Percentiles rank a stretch among this genome's conserved stretches.
Evolutionary conservation across 345 rosid species (phyloP).

Genomic region (Eucalyptus leucophloia): DNA sequence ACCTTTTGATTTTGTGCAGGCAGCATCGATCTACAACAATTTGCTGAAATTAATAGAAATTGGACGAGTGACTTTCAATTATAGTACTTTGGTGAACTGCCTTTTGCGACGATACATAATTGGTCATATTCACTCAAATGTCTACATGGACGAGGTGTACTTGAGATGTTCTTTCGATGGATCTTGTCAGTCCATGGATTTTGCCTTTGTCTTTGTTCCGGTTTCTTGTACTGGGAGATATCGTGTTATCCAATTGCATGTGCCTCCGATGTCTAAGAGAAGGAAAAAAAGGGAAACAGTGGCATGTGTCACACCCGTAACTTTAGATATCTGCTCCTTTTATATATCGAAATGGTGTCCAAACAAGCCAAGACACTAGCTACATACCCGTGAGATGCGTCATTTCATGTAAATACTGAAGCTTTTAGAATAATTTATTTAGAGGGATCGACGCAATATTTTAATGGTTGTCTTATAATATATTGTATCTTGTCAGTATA

Average conservation of each 20-base stretch:
- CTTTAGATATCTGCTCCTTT: background rate
- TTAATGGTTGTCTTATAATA: background rate
- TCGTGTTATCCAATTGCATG: background rate
- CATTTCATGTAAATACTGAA: background rate
- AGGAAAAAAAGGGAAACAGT: background rate
- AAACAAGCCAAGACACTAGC: background rate
- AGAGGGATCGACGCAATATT: background rate
- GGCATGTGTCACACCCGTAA: background rate
- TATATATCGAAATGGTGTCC: background rate
- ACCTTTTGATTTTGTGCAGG: background rate
- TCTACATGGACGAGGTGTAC: background rate
- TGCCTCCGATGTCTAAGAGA: background rate
- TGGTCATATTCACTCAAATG: background rate
- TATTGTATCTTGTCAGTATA: background rate
- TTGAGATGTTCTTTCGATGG: background rate
- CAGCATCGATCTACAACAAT: background rate
- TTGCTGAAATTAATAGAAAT: background rate
- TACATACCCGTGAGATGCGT: background rate
- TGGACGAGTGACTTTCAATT: background rate
- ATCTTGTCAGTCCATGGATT: background rate
- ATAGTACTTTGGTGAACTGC: background rate
- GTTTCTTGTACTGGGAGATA: background rate
- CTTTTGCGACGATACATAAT: background rate
- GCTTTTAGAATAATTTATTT: background rate
- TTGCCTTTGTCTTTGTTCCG: background rate